Base-by-base conservation (phyloP, 2,329 filamentous ascomycete genomes). In the Ceratocystis ficicola region DNA sequence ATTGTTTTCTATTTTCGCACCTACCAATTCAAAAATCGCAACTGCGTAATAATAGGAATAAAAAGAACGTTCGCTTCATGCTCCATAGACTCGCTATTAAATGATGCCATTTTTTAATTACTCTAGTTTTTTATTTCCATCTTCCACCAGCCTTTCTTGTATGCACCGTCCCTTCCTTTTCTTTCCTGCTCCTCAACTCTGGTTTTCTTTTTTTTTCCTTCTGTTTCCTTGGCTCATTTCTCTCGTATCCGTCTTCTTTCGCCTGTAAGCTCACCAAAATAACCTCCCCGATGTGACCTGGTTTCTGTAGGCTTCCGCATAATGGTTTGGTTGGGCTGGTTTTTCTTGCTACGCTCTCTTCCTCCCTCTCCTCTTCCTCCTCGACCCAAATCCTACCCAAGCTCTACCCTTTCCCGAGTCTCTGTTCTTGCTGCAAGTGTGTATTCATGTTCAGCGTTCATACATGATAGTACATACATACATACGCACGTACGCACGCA, bases 301-400 rank as follows among this genome's bases (percentile, higher is more conserved):
- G 52, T 57, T 25, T 57, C 17, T 57, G 52, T 57, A 57, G 52
- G 52, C 52, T 57, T 12, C 52, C 17, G 52, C 22, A 57, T 57
- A 25, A 17, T 25, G 7, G 10, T 8, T 57, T 28, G 2, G 22
- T 57, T 57, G 28, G 52, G 52, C 52, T 57, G 52, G 52, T 25
- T 6, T 32, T 57, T 30, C 22, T 57, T 32, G 22, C 28, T n/a
- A n/a, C 17, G 22, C 55, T n/a, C 55, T n/a, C 22, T 57, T 30
- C 22, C 52, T 28, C 12, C 50, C 7, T 32, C 52, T 32, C 52
- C 50, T 55, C 50, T 20, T 3, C 25, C 7, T 30, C 25, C 52
- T 15, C 5, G 4, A 8, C 28, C 55, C 28, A 59, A 59, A 59
- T 59, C 55, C 55, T 28, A 36, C 55, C 55, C 28, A 59, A 20